phyloP scores from a whole-genome alignment of 768 basidiomycete species.

The Naganishia vishniacii region DNA sequence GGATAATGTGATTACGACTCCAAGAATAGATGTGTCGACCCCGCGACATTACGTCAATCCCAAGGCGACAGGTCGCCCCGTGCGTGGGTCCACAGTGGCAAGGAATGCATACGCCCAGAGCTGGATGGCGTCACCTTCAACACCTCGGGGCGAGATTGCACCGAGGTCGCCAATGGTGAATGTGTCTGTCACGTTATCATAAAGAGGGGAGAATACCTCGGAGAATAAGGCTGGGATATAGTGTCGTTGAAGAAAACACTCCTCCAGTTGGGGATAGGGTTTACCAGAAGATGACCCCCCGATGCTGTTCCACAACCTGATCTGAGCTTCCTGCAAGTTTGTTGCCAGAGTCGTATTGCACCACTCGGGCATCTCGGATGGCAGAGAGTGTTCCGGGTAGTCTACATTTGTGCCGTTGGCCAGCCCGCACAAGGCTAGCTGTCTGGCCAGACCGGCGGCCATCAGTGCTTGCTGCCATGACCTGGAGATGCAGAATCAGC shows the following conservation, averaged over 20 bases:
- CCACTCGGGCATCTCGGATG: constrained; percentile 46
- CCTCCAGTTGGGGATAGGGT: neutral
- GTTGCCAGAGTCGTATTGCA: constrained; percentile 49
- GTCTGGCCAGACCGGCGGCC: constrained; percentile 52
- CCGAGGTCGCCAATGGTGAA: constrained; percentile 52
- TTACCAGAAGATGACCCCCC: constrained; percentile 41
- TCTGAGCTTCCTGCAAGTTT: constrained; percentile 49
- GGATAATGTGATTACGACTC: no score
- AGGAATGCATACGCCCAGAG: constrained; percentile 53
- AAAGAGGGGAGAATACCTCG: constrained; percentile 52
- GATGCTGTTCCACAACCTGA: constrained; percentile 51
- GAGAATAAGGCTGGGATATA: constrained; percentile 47
- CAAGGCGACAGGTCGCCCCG: constrained; percentile 31
- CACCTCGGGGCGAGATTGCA: constrained; percentile 50
- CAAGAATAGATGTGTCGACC: no score
- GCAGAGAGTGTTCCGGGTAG: constrained; percentile 23
- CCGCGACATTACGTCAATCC: neutral
- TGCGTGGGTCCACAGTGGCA: constrained; percentile 49
- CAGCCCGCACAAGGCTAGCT: constrained; percentile 49
- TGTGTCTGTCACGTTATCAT: constrained; percentile 46
- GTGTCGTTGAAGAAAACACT: neutral
- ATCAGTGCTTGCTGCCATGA: constrained; percentile 53
- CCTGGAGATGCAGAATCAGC: constrained; percentile 33
- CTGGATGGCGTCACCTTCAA: constrained; percentile 52
- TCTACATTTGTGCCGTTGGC: constrained; percentile 37